These are phyloP conservation scores for Sinapis alba DNA, from an alignment of 441 rosid genomes.

Conservation along the genomic window DNA sequence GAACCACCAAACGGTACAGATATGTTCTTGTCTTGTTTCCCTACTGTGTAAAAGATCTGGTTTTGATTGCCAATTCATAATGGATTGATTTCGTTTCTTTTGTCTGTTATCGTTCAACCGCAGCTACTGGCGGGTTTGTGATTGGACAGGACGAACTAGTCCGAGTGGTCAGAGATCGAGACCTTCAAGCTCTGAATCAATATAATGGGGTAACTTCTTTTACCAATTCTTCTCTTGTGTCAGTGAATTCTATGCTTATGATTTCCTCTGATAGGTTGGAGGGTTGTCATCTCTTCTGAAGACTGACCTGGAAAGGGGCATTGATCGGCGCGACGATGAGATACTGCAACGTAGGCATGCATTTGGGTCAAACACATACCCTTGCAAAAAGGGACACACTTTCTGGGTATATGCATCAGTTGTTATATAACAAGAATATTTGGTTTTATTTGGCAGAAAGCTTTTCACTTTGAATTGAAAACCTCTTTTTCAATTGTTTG, in stretches of 20 bases:
- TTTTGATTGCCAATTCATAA: background rate
- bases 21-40: background rate
- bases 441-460: background rate
- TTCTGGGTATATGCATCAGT: conserved; percentile 56
- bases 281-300: conserved; percentile 59
- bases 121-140: conserved; percentile 49
- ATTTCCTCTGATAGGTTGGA: conserved; percentile 47
- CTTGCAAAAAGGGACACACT: conserved; percentile 64
- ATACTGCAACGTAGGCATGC: conserved; percentile 54
- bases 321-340: conserved; percentile 54
- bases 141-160: conserved; percentile 65
- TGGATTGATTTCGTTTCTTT: background rate
- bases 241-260: background rate
- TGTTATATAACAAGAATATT: background rate
- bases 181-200: conserved; percentile 50
- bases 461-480: background rate
- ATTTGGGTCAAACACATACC: conserved; percentile 86
- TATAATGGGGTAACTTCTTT: conserved; percentile 57
- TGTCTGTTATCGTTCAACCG: conserved; percentile 18
- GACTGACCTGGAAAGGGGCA: conserved; percentile 59
- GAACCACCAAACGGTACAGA: background rate
- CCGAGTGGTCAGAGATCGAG: conserved; percentile 59
- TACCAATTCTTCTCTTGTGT: conserved; percentile 7
- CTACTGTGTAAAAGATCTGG: background rate
- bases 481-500: background rate